These are phyloP conservation scores for Coprinopsis strossmayeri DNA, from an alignment of 768 basidiomycete genomes.

Conservation along the genomic window DNA sequence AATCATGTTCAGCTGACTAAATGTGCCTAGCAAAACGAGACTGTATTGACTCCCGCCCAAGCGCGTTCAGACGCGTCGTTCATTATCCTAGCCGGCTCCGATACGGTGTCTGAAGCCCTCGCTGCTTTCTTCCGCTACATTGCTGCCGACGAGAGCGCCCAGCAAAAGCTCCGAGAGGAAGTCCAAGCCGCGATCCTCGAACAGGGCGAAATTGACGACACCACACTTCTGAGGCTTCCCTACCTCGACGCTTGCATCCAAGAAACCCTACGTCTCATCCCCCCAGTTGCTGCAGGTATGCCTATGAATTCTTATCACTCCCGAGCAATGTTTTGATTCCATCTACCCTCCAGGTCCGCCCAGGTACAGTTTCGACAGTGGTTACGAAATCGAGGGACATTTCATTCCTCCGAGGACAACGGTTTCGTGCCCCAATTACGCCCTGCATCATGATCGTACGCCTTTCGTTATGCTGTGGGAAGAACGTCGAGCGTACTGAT, in stretches of 20 bases:
- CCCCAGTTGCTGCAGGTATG: conserved; percentile 17
- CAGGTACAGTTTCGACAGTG: neutral
- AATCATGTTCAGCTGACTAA: neutral
- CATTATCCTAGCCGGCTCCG: conserved; percentile 18
- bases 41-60: conserved; percentile 11
- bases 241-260: conserved; percentile 21
- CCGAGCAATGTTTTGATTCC: too few species aligned
- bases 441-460: conserved; percentile 5
- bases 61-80: conserved; percentile 17
- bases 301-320: neutral
- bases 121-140: conserved; percentile 15
- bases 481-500: too few species aligned
- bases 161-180: conserved; percentile 11
- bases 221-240: conserved; percentile 11
- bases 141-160: conserved; percentile 5
- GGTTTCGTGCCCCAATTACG: conserved; percentile 4
- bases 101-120: conserved; percentile 16
- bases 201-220: conserved; percentile 12
- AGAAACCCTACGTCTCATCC: conserved; percentile 18
- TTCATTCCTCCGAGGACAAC: conserved; percentile 5
- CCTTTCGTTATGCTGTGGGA: too few species aligned
- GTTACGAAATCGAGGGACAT: neutral
- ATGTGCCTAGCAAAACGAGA: conserved; percentile 15
- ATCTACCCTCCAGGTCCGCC: neutral
- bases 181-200: conserved; percentile 9